Percentiles rank a stretch among this genome's conserved stretches.
Evolutionary conservation across 2,329 filamentous ascomycete genomes (phyloP).

Genomic region (Venturia effusa): DNA sequence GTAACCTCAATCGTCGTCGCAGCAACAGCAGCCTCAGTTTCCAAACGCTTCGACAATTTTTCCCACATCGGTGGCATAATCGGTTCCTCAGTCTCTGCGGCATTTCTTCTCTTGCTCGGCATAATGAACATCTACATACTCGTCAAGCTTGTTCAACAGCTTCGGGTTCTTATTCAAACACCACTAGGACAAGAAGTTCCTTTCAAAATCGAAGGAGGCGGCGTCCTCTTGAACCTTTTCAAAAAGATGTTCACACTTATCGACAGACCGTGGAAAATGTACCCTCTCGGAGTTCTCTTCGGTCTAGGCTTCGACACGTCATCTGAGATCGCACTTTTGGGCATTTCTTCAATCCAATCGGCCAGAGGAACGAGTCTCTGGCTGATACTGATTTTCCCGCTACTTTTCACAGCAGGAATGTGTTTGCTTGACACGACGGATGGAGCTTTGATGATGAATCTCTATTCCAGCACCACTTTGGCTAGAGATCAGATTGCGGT

Average conservation of each 20-base stretch:
- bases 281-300: constrained; percentile 73
- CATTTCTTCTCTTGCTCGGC: constrained; percentile 72
- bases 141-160: constrained; percentile 59
- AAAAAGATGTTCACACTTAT: constrained; percentile 66
- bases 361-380: constrained; percentile 81
- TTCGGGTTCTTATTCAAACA: constrained; percentile 49
- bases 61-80: constrained; percentile 75
- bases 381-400: constrained; percentile 85
- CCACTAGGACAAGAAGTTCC: constrained; percentile 35
- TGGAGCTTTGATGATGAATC: constrained; percentile 86
- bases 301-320: constrained; percentile 93
- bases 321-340: constrained; percentile 83
- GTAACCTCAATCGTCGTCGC: constrained; percentile 87
- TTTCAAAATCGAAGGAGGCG: constrained; percentile 64
- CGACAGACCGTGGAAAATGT: constrained; percentile 86
- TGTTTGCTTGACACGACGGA: constrained; percentile 88
- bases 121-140: constrained; percentile 79
- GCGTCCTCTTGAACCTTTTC: constrained; percentile 61
- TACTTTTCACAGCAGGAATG: constrained; percentile 91
- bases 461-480: constrained; percentile 74
- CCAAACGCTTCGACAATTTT: constrained; percentile 71
- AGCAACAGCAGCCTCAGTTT: constrained; percentile 74
- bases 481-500: constrained; percentile 78
- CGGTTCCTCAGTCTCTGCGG: constrained; percentile 75
- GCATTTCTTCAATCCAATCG: constrained; percentile 80